Percentiles rank a stretch among this genome's conserved stretches.
phyloP scores from a whole-genome alignment of 306 rosid genomes.

The Castanea mollissima region DNA sequence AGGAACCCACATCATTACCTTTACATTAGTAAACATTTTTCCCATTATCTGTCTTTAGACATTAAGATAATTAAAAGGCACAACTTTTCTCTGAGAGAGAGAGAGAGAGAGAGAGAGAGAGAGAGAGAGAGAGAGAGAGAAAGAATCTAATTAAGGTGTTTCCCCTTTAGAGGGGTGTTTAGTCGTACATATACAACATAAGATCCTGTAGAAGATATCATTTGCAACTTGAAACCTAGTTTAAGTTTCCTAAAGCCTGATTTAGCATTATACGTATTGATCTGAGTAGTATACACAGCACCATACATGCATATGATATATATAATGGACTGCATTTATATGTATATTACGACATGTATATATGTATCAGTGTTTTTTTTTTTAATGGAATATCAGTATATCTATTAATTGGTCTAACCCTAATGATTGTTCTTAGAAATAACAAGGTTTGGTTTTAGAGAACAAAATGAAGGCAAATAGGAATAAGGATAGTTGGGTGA shows the following conservation, averaged over 20 bases:
- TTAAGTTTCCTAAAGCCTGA: too few relatives aligned
- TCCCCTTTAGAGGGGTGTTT: background rate
- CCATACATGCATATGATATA: too few relatives aligned
- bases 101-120: too few relatives aligned
- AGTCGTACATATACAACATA: background rate
- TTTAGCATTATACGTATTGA: background rate
- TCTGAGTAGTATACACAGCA: too few relatives aligned
- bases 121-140: too few relatives aligned
- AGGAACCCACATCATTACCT: background rate
- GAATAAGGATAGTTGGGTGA: background rate
- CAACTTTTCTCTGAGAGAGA: background rate
- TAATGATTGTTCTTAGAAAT: background rate
- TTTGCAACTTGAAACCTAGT: background rate
- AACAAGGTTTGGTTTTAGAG: background rate
- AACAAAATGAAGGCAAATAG: background rate
- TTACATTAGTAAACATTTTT: background rate
- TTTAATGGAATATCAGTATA: too few relatives aligned
- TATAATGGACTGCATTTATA: too few relatives aligned
- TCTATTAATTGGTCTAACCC: too few relatives aligned
- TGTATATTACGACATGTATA: too few relatives aligned
- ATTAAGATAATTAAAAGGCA: background rate
- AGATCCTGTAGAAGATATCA: background rate
- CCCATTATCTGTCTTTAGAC: background rate
- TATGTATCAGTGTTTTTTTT: too few relatives aligned
- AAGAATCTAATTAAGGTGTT: background rate